A percentile compares a stretch with the other conserved stretches of the same genome.
Evolutionary conservation across 768 basidiomycete genomes (phyloP).

Genomic region (Holtermannia corniformis): DNA sequence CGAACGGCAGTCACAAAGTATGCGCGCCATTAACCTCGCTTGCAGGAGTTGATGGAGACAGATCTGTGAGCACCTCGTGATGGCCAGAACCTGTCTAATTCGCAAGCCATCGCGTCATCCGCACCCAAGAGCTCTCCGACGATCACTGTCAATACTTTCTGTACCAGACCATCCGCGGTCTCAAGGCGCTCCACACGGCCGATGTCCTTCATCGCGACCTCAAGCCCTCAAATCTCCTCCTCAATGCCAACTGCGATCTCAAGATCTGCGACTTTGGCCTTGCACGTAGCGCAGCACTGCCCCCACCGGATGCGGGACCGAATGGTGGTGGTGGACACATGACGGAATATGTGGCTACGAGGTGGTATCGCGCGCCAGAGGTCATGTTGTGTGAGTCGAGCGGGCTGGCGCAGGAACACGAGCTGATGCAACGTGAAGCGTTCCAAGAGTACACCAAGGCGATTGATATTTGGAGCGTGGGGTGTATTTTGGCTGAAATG

Average conservation of each 20-base stretch:
- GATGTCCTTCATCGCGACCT: conserved; percentile 58
- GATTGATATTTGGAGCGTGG: conserved; percentile 45
- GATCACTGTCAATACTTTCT: conserved; percentile 87
- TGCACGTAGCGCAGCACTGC: conserved; percentile 49
- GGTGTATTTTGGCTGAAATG: conserved; percentile 39
- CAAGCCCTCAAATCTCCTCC: conserved; percentile 44
- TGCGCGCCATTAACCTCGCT: not conserved
- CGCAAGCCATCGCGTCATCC: conserved; percentile 92
- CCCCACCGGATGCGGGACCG: conserved; percentile 41
- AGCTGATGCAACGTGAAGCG: conserved; percentile 14
- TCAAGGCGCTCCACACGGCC: conserved; percentile 92
- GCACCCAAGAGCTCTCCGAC: conserved; percentile 87
- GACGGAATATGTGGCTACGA: conserved; percentile 86
- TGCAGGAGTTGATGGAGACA: conserved; percentile 34
- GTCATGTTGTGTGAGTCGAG: conserved; percentile 44
- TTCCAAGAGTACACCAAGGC: conserved; percentile 48
- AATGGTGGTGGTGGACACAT: conserved; percentile 65
- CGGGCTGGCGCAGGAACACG: not conserved
- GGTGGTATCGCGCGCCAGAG: conserved; percentile 56
- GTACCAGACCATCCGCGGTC: conserved; percentile 84
- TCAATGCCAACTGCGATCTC: conserved; percentile 45
- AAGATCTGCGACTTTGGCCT: conserved; percentile 77
- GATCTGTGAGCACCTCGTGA: conserved; percentile 47
- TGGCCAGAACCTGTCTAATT: conserved; percentile 95
- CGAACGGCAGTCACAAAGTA: not conserved